A percentile compares a stretch with the other conserved stretches of the same genome.
Evolutionary conservation across 2,329 filamentous ascomycete species (phyloP).

Genomic region (Arthrobotrys conoides): DNA sequence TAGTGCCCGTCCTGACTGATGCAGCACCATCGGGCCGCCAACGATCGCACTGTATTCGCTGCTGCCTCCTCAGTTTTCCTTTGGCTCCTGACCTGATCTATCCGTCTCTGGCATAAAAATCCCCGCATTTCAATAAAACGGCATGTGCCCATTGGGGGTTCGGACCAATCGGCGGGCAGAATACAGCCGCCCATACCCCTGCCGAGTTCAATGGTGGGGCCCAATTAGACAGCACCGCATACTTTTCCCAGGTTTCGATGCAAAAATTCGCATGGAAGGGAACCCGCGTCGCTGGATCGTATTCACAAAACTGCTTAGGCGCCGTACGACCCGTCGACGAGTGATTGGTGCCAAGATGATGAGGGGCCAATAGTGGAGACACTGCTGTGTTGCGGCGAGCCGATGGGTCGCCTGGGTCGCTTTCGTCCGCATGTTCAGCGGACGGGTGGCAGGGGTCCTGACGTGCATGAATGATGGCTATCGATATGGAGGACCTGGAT

Average conservation of each 20-base stretch:
- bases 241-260: conserved; percentile 12
- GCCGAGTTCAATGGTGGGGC: background rate
- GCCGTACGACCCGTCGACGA: conserved; percentile 19
- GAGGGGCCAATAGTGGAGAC: conserved; percentile 15
- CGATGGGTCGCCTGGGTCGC: conserved; percentile 21
- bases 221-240: conserved; percentile 26
- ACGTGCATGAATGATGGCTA: background rate
- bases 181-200: conserved; percentile 50
- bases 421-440: background rate
- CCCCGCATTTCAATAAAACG: conserved; percentile 54
- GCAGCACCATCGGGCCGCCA: conserved; percentile 16
- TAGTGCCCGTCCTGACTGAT: conserved; percentile 19
- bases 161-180: conserved; percentile 47
- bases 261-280: conserved; percentile 9
- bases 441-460: conserved; percentile 4
- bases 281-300: conserved; percentile 22
- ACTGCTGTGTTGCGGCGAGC: conserved; percentile 26
- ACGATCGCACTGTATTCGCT: conserved; percentile 14
- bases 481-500: background rate
- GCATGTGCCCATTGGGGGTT: conserved; percentile 9
- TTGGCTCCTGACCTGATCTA: conserved; percentile 29
- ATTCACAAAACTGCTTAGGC: conserved; percentile 18
- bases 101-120: conserved; percentile 30
- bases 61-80: conserved; percentile 28
- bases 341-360: conserved; percentile 28